Base-by-base conservation (phyloP, 345 rosid genomes). In the Lagerstroemia speciosa region DNA sequence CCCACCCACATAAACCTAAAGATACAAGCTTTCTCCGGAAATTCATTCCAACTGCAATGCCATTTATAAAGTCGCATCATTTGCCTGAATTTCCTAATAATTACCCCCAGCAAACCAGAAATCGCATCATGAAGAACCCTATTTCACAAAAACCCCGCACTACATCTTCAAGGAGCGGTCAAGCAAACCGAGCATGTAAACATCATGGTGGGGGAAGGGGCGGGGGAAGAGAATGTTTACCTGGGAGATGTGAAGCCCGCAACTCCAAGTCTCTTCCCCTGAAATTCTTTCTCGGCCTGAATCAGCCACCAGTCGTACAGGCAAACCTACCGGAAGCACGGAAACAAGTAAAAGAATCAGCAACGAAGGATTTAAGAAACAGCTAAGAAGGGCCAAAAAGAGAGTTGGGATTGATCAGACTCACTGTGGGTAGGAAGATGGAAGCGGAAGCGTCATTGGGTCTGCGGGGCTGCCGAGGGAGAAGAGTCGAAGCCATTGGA, bases 251-350 rank as follows among this genome's bases (percentile, higher is more conserved):
- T 67, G 43, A 72, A 73, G 24, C 98, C 98, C 12, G 91, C 88
- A 72, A 92, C 85, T 62, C 92, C 96, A 58, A 92, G 81, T 33
- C 78, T 82, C 74, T 84, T 86, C 38, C 91, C 92, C 5, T 82
- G 27, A 66, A 71, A 71, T 8, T 79, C 87, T 3, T 78, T 60
- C 8, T 82, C 71, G 24, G 89, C 74, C 79, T 77, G 80, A 19
- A 81, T 68, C 72, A 92, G 55, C 98, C 98, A 92, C 98, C 98
- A 92, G 66, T 86, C 85, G 31, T 69, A 74, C 72, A 92, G 70
- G 14, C 80, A 38, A 36, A 89, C 94, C 98, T 91, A 62, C 57
- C 24, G 22, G 20, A 20, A 8, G 36, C 36, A 69, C 58, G 48
- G 63, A 65, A 63, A 41, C 32, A 46, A 45, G 26, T 19, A 62